A percentile compares a stretch with the other conserved stretches of the same genome.
Evolutionary conservation across 305 asterid genomes (phyloP).

Genomic region (Fraxinus angustifolia): DNA sequence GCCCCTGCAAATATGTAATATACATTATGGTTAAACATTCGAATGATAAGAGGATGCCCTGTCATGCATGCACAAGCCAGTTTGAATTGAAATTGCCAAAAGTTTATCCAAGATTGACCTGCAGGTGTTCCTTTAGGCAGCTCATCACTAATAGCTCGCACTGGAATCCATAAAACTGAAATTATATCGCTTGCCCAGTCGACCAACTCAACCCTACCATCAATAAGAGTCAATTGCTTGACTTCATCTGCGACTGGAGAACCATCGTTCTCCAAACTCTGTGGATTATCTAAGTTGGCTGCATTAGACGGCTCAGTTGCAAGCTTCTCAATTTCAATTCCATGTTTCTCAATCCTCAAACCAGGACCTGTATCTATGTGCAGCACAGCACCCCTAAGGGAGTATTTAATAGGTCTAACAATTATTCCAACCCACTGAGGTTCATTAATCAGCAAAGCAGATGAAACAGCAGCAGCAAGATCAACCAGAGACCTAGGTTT

Average conservation of each 20-base stretch:
- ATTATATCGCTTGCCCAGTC: constrained; percentile 83
- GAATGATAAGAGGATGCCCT: background rate
- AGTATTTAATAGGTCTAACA: constrained; percentile 75
- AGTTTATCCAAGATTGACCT: constrained; percentile 43
- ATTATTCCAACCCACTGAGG: constrained; percentile 91
- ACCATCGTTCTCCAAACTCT: constrained; percentile 20
- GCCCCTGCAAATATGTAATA: constrained; percentile 46
- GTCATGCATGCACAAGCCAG: background rate
- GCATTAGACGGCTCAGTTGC: constrained; percentile 33
- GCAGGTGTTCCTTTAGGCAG: constrained; percentile 81
- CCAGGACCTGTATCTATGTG: constrained; percentile 96
- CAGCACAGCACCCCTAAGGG: constrained; percentile 84
- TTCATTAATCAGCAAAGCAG: constrained; percentile 92
- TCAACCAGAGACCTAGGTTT: constrained; percentile 92
- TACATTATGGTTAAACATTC: constrained; percentile 12
- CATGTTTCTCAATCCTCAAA: constrained; percentile 68
- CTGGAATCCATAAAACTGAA: constrained; percentile 87
- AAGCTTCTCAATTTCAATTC: constrained; percentile 79
- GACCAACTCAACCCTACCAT: constrained; percentile 70
- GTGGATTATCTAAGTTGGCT: constrained; percentile 25
- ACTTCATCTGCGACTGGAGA: constrained; percentile 43
- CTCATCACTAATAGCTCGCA: constrained; percentile 72
- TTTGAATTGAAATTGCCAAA: constrained; percentile 16
- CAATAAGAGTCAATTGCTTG: constrained; percentile 54
- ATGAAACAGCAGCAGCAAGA: constrained; percentile 93